These are phyloP conservation scores for Volvox africanus DNA, from an alignment of 139 green algal species.

Conservation along the genomic window DNA sequence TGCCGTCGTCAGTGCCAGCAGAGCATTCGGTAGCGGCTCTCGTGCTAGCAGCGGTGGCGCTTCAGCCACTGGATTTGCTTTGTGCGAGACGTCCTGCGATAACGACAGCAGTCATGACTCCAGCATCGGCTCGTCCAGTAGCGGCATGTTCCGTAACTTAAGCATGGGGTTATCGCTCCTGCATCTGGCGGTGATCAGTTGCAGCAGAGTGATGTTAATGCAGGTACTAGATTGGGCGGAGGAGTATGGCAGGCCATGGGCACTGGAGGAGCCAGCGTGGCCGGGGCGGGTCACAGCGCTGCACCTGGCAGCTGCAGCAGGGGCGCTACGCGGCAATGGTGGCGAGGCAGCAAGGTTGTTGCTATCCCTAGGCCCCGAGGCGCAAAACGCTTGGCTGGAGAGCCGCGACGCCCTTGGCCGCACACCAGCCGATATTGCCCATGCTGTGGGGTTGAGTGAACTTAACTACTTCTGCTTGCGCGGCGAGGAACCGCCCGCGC, in stretches of 20 bases:
- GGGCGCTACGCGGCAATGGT: neutral
- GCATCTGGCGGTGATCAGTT: conserved; percentile 28
- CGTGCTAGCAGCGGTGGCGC: neutral
- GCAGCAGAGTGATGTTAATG: neutral
- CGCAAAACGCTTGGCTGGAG: neutral
- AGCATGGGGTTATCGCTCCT: neutral
- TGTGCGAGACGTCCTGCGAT: neutral
- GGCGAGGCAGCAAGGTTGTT: neutral
- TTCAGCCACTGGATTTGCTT: neutral
- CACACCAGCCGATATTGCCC: conserved; percentile 21
- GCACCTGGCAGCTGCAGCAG: conserved; percentile 35
- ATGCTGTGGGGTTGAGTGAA: neutral
- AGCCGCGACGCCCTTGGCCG: neutral
- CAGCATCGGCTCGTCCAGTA: neutral
- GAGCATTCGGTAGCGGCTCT: neutral
- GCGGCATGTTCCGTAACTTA: neutral
- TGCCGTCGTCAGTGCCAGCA: neutral
- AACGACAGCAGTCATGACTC: neutral
- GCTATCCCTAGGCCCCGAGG: neutral
- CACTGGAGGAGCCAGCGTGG: neutral
- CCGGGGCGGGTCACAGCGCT: neutral
- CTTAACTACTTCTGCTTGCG: neutral
- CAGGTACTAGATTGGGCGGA: conserved; percentile 28
- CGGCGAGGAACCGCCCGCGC: neutral
- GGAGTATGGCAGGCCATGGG: neutral